A percentile compares a stretch with the other conserved stretches of the same genome.
Conservation (phyloP, 352 stramenopile species). For the Pythium rhizo-oryzae region DNA sequence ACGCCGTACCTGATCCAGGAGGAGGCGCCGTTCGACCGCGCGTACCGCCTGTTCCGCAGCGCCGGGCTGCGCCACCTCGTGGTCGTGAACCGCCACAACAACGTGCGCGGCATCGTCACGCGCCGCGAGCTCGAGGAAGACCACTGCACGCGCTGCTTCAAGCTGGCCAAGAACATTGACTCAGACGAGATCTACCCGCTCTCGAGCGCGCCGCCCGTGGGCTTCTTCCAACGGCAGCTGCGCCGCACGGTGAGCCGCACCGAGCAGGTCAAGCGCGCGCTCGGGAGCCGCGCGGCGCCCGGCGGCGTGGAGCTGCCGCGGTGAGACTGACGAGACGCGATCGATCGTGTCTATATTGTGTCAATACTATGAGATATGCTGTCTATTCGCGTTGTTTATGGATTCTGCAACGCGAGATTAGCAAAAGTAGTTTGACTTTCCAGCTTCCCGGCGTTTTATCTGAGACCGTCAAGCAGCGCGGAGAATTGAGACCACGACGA, state of each 20-base stretch:
- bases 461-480: no score
- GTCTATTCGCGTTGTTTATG: no score
- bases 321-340: background rate
- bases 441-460: no score
- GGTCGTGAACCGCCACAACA: slow-evolving; percentile 93
- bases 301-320: slow-evolving; percentile 13
- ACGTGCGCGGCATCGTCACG: slow-evolving; percentile 90
- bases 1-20: slow-evolving; percentile 96
- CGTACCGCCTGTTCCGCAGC: slow-evolving; percentile 97
- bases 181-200: slow-evolving; percentile 74
- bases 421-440: no score
- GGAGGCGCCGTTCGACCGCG: slow-evolving; percentile 93
- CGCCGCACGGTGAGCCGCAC: slow-evolving; percentile 62
- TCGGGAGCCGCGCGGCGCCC: slow-evolving; percentile 31
- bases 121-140: slow-evolving; percentile 82
- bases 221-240: slow-evolving; percentile 62
- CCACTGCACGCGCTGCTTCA: slow-evolving; percentile 78
- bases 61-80: slow-evolving; percentile 95
- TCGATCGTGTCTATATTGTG: no score
- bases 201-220: slow-evolving; percentile 48
- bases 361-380: no score
- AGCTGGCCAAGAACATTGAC: slow-evolving; percentile 74
- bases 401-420: no score
- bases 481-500: background rate
- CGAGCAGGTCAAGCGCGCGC: slow-evolving; percentile 76